These are phyloP conservation scores for Fraxinus quadrangulata DNA, from an alignment of 257 asterid genomes.

Conservation along the genomic window DNA sequence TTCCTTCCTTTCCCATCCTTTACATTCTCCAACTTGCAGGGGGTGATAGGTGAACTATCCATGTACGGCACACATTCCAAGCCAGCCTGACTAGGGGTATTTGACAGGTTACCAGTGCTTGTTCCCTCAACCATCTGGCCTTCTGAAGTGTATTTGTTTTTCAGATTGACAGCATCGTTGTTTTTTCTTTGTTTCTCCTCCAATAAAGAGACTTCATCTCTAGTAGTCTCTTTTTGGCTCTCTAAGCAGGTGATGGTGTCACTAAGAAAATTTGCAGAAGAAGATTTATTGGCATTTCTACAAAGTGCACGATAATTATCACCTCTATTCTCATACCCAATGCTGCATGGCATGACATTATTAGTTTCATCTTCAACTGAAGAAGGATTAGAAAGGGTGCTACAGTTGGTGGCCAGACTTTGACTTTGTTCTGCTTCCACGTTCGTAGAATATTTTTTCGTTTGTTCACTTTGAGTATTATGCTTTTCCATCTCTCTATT, in stretches of 20 bases:
- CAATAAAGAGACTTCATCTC: slow-evolving; percentile 34
- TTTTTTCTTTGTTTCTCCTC: slow-evolving; percentile 43
- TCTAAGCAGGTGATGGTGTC: slow-evolving; percentile 20
- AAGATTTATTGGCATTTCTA: slow-evolving; percentile 35
- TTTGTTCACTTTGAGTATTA: slow-evolving; percentile 33
- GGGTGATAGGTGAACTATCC: slow-evolving; percentile 54
- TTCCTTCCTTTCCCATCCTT: slow-evolving; percentile 50
- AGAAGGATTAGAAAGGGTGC: slow-evolving; percentile 90
- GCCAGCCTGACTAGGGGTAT: slow-evolving; percentile 39
- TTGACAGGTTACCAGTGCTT: slow-evolving; percentile 55
- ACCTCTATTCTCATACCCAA: slow-evolving; percentile 43
- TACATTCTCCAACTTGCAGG: slow-evolving; percentile 54
- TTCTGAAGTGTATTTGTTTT: slow-evolving; percentile 35
- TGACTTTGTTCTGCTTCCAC: slow-evolving; percentile 54
- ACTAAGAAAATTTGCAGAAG: slow-evolving; percentile 31
- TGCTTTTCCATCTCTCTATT: slow-evolving; percentile 44
- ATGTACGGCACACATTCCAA: slow-evolving; percentile 47
- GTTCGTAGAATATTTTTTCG: slow-evolving; percentile 37
- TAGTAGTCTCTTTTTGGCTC: slow-evolving; percentile 37
- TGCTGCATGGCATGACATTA: slow-evolving; percentile 49
- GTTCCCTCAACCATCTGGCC: slow-evolving; percentile 46
- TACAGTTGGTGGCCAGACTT: slow-evolving; percentile 67
- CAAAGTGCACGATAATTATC: slow-evolving; percentile 42
- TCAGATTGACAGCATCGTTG: slow-evolving; percentile 22
- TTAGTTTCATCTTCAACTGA: slow-evolving; percentile 83